Evolutionary conservation across 1,284 basidiomycete species (phyloP).

Genomic region (Ustilago trichophora): DNA sequence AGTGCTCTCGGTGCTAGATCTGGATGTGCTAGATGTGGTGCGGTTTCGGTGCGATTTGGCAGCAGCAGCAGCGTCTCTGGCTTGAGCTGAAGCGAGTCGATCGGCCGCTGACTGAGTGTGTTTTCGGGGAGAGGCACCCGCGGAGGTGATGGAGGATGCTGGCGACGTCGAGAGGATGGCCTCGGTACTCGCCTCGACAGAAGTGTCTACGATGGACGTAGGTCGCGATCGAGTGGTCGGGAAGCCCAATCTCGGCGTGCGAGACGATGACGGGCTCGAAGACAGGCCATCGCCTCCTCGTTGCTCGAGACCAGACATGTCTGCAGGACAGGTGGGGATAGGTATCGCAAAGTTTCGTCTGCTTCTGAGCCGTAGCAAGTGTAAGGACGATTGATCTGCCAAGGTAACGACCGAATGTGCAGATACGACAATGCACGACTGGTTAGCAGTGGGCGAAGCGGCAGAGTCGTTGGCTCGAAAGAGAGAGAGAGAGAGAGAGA

Average conservation of each 20-base stretch:
- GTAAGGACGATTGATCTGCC: too few relatives aligned
- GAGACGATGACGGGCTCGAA: slow-evolving; percentile 16
- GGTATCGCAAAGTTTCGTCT: too few relatives aligned
- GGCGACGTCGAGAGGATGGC: slow-evolving; percentile 35
- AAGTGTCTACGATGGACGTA: slow-evolving; percentile 41
- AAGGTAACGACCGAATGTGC: too few relatives aligned
- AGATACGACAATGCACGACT: too few relatives aligned
- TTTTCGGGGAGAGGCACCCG: slow-evolving; percentile 30
- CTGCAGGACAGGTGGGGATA: too few relatives aligned
- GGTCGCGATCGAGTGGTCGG: slow-evolving; percentile 31
- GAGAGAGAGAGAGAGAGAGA: neutral
- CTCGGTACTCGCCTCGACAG: slow-evolving; percentile 19
- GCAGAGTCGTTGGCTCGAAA: too few relatives aligned
- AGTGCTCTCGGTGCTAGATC: slow-evolving; percentile 27
- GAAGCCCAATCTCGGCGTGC: slow-evolving; percentile 32
- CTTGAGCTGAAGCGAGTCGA: slow-evolving; percentile 28
- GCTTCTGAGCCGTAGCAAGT: too few relatives aligned
- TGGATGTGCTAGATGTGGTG: slow-evolving; percentile 33
- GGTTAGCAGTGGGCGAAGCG: too few relatives aligned
- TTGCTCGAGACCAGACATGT: slow-evolving; percentile 17
- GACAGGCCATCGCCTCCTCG: slow-evolving; percentile 12
- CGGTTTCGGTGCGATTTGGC: slow-evolving; percentile 25
- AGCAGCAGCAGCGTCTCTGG: slow-evolving; percentile 35
- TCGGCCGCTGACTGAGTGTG: slow-evolving; percentile 34
- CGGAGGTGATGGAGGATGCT: slow-evolving; percentile 29